Conservation (phyloP, 257 asterid genomes). For the Jaltomata sinuosa region DNA sequence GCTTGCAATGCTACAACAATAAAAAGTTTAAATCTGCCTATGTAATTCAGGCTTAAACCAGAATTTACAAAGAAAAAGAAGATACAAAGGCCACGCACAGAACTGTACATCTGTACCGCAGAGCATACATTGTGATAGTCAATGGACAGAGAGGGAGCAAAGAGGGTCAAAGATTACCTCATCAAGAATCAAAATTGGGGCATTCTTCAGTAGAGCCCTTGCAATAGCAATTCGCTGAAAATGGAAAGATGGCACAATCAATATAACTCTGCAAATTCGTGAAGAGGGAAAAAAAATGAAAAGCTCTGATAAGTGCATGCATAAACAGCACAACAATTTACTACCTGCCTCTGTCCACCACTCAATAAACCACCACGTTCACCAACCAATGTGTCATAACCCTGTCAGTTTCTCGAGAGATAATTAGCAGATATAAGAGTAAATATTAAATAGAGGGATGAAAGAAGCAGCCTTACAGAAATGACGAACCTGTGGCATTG, state of each 20-base stretch:
- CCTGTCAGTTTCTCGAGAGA: conserved; percentile 30
- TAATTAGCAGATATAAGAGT: conserved; percentile 4
- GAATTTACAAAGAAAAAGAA: not conserved
- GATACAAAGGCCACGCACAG: not conserved
- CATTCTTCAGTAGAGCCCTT: conserved; percentile 94
- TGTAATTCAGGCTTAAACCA: not conserved
- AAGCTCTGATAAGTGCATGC: not conserved
- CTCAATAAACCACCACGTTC: conserved; percentile 97
- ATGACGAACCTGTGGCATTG: conserved; percentile 77
- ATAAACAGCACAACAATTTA: not conserved
- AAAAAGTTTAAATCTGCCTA: not conserved
- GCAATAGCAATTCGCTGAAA: conserved; percentile 95
- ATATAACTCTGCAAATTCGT: not conserved
- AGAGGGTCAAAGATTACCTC: conserved; percentile 42
- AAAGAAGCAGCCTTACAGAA: not conserved
- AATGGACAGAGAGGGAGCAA: not conserved
- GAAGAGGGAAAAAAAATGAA: not conserved
- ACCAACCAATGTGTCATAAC: conserved; percentile 90
- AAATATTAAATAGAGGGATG: conserved; percentile 1
- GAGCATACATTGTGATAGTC: not conserved
- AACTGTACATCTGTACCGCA: not conserved
- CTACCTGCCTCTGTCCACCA: conserved; percentile 98
- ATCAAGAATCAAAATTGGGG: conserved; percentile 89
- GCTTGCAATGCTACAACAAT: not conserved
- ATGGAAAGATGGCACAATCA: not conserved